Conservation (phyloP, 371 early-diverging fungal genomes). For the Chytridium lagenaria region DNA sequence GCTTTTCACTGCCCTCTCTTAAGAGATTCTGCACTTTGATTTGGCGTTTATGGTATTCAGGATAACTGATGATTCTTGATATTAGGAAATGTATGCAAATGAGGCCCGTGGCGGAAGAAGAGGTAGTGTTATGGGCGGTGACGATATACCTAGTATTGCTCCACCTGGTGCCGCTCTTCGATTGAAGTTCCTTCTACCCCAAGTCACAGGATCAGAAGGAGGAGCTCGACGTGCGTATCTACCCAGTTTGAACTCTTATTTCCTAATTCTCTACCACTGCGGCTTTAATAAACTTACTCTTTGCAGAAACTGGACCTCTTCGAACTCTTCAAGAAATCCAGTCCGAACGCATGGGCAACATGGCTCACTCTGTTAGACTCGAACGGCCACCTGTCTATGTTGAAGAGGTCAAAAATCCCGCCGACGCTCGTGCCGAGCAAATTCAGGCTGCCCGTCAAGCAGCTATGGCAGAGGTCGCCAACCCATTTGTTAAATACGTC, state of each 20-base stretch:
- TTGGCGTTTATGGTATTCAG: not conserved
- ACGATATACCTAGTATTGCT: not conserved
- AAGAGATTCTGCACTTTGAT: too few species aligned
- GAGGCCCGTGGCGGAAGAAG: not conserved
- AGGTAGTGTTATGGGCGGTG: not conserved
- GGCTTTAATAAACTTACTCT: too few species aligned
- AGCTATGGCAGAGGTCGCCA: slow-evolving; percentile 16
- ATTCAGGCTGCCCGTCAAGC: slow-evolving; percentile 3
- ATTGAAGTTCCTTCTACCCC: not conserved
- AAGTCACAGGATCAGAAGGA: slow-evolving; percentile 7
- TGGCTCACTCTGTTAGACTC: not conserved
- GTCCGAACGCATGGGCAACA: not conserved
- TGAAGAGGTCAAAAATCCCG: not conserved
- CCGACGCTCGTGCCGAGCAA: not conserved
- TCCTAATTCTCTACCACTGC: not conserved
- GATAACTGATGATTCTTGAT: not conserved
- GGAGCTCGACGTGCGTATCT: slow-evolving; percentile 8
- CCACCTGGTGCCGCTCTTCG: not conserved
- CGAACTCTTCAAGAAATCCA: slow-evolving; percentile 2
- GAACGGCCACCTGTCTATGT: not conserved
- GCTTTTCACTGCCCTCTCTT: too few species aligned
- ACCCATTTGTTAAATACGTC: not conserved
- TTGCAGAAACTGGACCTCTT: slow-evolving; percentile 1
- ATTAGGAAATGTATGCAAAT: slow-evolving; percentile 10
- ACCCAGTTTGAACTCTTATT: not conserved